Conservation (phyloP, 2,329 filamentous ascomycete species). For the Huntiella savannae region DNA sequence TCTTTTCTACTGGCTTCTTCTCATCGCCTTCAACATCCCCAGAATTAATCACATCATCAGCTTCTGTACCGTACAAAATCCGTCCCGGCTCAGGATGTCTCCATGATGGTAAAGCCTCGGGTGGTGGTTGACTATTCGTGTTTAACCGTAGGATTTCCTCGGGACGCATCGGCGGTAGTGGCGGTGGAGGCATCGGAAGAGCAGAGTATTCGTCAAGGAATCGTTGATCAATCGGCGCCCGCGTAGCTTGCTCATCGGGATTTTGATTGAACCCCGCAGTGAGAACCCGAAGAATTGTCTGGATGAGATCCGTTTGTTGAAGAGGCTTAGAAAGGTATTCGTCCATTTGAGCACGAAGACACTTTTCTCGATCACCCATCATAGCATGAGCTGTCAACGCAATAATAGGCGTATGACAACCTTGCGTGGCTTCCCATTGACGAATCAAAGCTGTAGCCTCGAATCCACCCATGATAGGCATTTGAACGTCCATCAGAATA, state of each 20-base stretch:
- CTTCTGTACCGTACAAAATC: too few relatives aligned
- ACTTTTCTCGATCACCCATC: slow-evolving; percentile 95
- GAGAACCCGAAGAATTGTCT: slow-evolving; percentile 91
- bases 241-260: not conserved
- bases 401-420: slow-evolving; percentile 81
- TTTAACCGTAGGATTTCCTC: too few relatives aligned
- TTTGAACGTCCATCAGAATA: slow-evolving; percentile 97
- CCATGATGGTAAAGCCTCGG: too few relatives aligned
- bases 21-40: too few relatives aligned
- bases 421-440: slow-evolving; percentile 72
- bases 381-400: slow-evolving; percentile 95
- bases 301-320: slow-evolving; percentile 92
- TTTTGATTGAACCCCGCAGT: slow-evolving; percentile 48
- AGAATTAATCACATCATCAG: too few relatives aligned
- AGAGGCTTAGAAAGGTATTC: slow-evolving; percentile 94
- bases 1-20: too few relatives aligned
- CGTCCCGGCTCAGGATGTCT: too few relatives aligned
- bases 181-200: too few relatives aligned
- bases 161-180: too few relatives aligned
- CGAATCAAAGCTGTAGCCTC: slow-evolving; percentile 93
- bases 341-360: slow-evolving; percentile 97
- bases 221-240: not conserved
- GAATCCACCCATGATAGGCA: slow-evolving; percentile 99
- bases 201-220: too few relatives aligned
- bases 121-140: too few relatives aligned